Base-by-base conservation (phyloP, 129 eudicot genomes). In the Tagetes erecta region DNA sequence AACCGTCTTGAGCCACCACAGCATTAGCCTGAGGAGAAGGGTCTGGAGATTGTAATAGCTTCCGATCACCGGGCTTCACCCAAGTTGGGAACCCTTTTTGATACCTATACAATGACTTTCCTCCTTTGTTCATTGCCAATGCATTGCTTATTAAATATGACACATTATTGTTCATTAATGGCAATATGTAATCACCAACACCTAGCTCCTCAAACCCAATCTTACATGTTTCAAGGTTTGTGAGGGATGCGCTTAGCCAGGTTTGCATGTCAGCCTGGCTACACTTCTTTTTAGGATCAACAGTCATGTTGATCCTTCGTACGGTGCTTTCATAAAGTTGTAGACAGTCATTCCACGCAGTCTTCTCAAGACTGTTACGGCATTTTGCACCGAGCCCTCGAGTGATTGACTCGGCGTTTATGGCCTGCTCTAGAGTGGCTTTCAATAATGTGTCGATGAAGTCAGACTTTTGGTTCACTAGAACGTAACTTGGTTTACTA, bases 281-380 rank as follows among this genome's bases (percentile, higher is more conserved):
- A 72, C 92, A 84, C 41, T 60, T 70, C 38, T 49, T 71, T 10
- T 20, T 20, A 20, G 27, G 27, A 20, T 20, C 27, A 20, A 20
- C 27, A 20, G 27, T 20, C 27, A 20, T 20, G 27, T 20, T 20
- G 27, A 20, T 20, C 27, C 27, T 20, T 20, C 27, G 27, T 20
- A 20, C 27, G 27, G 85, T 68, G 27, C 72, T 35, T 56, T 84
- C 89, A 46, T 91, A 87, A 4, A 91, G 86, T 70, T 87, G 87
- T 11, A 84, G 8, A 49, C 97, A 91, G 9, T 87, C 94, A 14
- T 75, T 76, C 94, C 87, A 91, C n/a, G 93, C 97, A 12, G 85
- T 87, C 44, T 84, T 87, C 44, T 91, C 91, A 0, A 11, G 67
- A 5, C 27, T 58, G 76, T 80, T 67, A 3, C 84, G 66, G 39